Evolutionary conservation across 371 early-diverging fungal genomes (phyloP).

Genomic region (Mucor velutinosus): DNA sequence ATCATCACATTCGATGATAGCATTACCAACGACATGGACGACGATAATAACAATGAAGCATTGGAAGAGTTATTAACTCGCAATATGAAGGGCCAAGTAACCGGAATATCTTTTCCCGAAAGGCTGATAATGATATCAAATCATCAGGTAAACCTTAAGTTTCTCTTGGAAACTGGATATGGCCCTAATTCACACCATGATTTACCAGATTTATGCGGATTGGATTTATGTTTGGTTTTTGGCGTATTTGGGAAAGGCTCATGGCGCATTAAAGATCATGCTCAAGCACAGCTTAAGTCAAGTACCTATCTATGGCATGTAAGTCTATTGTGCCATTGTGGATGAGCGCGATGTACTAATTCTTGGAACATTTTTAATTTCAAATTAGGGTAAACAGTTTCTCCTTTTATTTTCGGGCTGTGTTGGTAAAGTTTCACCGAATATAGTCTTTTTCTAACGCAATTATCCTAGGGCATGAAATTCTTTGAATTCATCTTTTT

Average conservation of each 20-base stretch:
- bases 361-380: not conserved
- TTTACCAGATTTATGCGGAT: slow-evolving; percentile 74
- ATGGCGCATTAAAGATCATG: slow-evolving; percentile 83
- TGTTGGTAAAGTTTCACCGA: not conserved
- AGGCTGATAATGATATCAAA: slow-evolving; percentile 69
- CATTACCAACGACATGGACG: slow-evolving; percentile 45
- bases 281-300: slow-evolving; percentile 76
- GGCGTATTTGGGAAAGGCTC: slow-evolving; percentile 65
- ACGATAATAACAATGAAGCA: slow-evolving; percentile 11
- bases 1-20: slow-evolving; percentile 61
- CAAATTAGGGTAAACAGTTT: slow-evolving; percentile 24
- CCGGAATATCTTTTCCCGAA: slow-evolving; percentile 50
- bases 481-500: slow-evolving; percentile 88
- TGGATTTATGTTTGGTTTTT: slow-evolving; percentile 90
- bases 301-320: slow-evolving; percentile 86
- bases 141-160: slow-evolving; percentile 63
- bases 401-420: not conserved
- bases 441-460: not conserved
- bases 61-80: slow-evolving; percentile 31
- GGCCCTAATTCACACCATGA: not conserved
- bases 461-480: slow-evolving; percentile 73
- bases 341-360: not conserved
- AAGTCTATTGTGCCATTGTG: slow-evolving; percentile 24
- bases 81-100: slow-evolving; percentile 32
- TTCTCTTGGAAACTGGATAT: not conserved